These are phyloP conservation scores for Parathielavia hyrcaniae DNA, from an alignment of 495 filamentous ascomycete genomes.

Conservation along the genomic window DNA sequence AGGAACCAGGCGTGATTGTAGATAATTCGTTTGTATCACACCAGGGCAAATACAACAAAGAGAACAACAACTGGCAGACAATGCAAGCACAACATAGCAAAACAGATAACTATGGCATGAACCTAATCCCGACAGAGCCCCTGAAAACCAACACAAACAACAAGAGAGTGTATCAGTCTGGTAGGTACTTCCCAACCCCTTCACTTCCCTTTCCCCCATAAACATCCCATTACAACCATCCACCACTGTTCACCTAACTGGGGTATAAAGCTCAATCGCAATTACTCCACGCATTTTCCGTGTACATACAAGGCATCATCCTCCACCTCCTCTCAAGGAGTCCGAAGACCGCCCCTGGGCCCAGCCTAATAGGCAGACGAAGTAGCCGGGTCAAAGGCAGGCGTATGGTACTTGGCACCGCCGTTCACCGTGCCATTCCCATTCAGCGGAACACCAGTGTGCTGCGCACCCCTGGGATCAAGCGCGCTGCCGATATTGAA, in stretches of 20 bases:
- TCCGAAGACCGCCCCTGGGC: no score
- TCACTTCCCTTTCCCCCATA: not conserved
- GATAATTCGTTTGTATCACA: not conserved
- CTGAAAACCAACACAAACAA: not conserved
- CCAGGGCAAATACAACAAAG: slow-evolving; percentile 5
- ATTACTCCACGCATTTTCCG: not conserved
- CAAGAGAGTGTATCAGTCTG: not conserved
- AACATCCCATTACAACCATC: not conserved
- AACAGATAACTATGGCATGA: not conserved
- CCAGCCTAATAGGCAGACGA: not conserved
- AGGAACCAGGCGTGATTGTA: not conserved
- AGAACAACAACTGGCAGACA: slow-evolving; percentile 3
- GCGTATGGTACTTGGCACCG: slow-evolving; percentile 3
- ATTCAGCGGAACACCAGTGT: not conserved
- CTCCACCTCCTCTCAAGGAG: not conserved
- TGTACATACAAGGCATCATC: not conserved
- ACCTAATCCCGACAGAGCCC: not conserved
- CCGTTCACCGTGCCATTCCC: slow-evolving; percentile 4
- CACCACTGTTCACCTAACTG: slow-evolving; percentile 3
- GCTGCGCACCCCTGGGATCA: not conserved
- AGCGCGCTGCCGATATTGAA: not conserved
- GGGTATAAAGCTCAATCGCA: slow-evolving; percentile 5
- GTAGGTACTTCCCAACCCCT: no score
- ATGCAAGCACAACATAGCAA: not conserved
- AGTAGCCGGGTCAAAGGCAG: slow-evolving; percentile 3